Evolutionary conservation across 306 rosid species (phyloP), one percentile per base, ranked within the genome.

Genomic region (Trifolium repens): DNA sequence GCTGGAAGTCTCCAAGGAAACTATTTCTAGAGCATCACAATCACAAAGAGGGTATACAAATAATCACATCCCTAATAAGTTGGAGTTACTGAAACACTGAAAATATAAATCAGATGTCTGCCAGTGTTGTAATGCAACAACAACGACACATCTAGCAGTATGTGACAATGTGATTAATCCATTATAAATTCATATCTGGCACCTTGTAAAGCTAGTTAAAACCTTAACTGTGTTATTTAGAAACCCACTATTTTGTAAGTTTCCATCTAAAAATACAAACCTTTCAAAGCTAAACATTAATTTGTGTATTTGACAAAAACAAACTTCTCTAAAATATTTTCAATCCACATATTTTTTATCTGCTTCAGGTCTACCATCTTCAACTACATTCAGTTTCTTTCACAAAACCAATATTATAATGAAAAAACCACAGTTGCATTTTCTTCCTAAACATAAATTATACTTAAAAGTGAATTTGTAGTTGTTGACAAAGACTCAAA

Each of bases 401-500:
- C 74, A 47, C 34, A 58, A 72, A 72, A 66, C 57, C 69, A 79
- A 43, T 40, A 72, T 30, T 19, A 32, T 34, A 75, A 43, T 30
- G 9, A 39, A 72, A 67, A 42, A 27, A 35, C 16, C 22, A 54
- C 22, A 77, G 65, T 54, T 68, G 68, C 52, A 39, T 19, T 22
- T 40, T 47, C 35, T 32, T 53, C 58, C 61, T 39, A 60, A 72
- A 15, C 54, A 60, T 75, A 55, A 22, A 46, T 11, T 50, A 59
- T 13, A 57, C 65, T 39, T 52, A 71, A 50, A 52, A 46, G 30
- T 64, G 72, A 77, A 42, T 52, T 17, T 50, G 53, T 35, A 50
- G 75, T 63, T 35, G 16, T 52, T 44, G 67, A 44, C 42, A 69
- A 60, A 53, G 37, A 68, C 60, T 49, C 32, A 52, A 73, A 58